Evolutionary conservation across 2,329 filamentous ascomycete genomes (phyloP), one percentile per base, ranked within the genome.

Genomic region (Fragosphaeria purpurea): DNA sequence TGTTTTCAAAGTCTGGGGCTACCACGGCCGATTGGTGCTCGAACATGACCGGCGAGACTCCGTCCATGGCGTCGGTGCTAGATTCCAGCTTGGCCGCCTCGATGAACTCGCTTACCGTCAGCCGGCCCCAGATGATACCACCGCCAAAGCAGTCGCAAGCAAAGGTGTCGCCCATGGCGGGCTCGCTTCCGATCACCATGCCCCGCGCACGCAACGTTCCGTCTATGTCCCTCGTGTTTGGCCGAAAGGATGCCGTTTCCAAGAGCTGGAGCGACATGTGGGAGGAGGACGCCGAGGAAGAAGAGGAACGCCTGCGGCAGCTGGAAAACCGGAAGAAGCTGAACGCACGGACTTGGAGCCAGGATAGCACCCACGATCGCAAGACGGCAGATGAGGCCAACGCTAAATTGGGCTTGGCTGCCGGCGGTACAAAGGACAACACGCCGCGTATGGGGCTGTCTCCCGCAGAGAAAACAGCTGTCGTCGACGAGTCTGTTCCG

Each of bases 191-290:
- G 5, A 91, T 93, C 63, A 82, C 78, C 55, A 87, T 90, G 68
- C 86, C 85, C 11, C 82, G 93, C 63, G 85, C 88, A 1, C 79
- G 79, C 58, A 75, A 80, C 55, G 77, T 79, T 41, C 72, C 79
- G 49, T 83, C 86, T 54, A 83, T 91, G 75, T 82, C 86, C 5
- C 79, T 85, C 62, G 80, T 91, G 47, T 91, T 95, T 63, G 87
- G 86, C 62, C 82, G 85, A 64, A 79, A 81, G 55, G 85, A 91
- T 44, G 73, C 78, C 45, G 87, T 94, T 45, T 95, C 93, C 51
- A 97, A 97, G 83, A 97, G 93, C 74, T 98, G 93, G 93, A 95
- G 90, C 62, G 93, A 98, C 66, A 82, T 97, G 66, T 96, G 89
- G 85, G 91, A 97, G 53, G 91, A 97, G 66, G 91, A 97, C 49